Conservation (phyloP, 768 basidiomycete species). For the Suillus decipiens region DNA sequence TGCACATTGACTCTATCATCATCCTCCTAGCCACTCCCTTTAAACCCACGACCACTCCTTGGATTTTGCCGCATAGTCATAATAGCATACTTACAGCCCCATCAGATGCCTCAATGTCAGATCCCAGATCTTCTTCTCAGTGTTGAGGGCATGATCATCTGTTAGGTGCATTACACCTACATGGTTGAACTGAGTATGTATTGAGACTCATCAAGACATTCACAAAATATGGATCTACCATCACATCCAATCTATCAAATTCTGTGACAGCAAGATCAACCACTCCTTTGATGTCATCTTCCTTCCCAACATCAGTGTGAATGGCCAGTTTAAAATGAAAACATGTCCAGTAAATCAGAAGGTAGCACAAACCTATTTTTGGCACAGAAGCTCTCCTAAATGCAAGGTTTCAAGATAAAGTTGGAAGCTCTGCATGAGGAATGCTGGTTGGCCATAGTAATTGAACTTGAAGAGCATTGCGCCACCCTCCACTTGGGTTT, state of each 20-base stretch:
- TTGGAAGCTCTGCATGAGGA: constrained; percentile 95
- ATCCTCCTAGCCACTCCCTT: constrained; percentile 87
- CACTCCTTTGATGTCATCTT: constrained; percentile 78
- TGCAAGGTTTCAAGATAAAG: constrained; percentile 97
- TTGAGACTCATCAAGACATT: constrained; percentile 7
- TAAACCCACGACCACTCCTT: constrained; percentile 52
- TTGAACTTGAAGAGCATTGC: constrained; percentile 94
- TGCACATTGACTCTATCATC: constrained; percentile 85
- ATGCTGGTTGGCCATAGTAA: constrained; percentile 93
- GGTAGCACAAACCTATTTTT: constrained; percentile 72
- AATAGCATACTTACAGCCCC: constrained; percentile 98
- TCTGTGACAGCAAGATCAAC: constrained; percentile 78
- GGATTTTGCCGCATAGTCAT: constrained; percentile 94
- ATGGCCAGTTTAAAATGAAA: constrained; percentile 44
- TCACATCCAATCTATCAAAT: constrained; percentile 93
- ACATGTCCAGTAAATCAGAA: background rate
- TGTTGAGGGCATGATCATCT: constrained; percentile 94
- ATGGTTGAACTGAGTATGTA: constrained; percentile 78
- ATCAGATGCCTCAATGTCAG: constrained; percentile 97
- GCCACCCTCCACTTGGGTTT: constrained; percentile 97
- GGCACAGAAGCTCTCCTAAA: constrained; percentile 96
- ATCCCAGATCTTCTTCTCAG: constrained; percentile 96
- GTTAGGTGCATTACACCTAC: constrained; percentile 97
- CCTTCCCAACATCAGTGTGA: constrained; percentile 88
- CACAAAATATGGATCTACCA: constrained; percentile 51